These are phyloP conservation scores for Ophiosphaerella herpotricha DNA, from an alignment of 2,329 filamentous ascomycete genomes.

Conservation along the genomic window DNA sequence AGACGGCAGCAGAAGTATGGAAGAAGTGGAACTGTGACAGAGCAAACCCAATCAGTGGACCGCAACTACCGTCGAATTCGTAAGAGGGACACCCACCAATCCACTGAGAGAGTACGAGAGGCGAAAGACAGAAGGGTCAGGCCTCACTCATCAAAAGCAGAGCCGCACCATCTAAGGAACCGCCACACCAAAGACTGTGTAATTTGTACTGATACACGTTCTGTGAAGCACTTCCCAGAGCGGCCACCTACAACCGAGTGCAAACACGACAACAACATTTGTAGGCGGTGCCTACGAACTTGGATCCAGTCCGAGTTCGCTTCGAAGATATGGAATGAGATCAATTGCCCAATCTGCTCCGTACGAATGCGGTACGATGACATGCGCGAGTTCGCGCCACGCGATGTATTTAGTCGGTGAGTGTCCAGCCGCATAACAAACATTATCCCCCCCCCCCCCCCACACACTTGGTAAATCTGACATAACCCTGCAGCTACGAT, in stretches of 20 bases:
- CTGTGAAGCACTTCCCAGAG: conserved; percentile 37
- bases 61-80: background rate
- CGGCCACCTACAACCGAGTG: conserved; percentile 41
- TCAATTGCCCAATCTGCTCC: conserved; percentile 58
- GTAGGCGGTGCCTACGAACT: conserved; percentile 42
- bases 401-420: conserved; percentile 51
- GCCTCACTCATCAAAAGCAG: background rate
- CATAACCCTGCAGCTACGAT: conserved; percentile 41
- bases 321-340: conserved; percentile 50
- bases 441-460: too few species aligned
- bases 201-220: conserved; percentile 41
- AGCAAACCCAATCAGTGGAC: background rate
- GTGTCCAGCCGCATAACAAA: background rate
- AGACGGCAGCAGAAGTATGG: background rate
- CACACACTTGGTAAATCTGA: background rate
- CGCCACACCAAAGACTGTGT: conserved; percentile 28
- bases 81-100: background rate
- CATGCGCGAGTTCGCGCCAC: conserved; percentile 53
- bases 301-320: conserved; percentile 48
- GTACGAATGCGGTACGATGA: conserved; percentile 51
- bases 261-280: conserved; percentile 41
- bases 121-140: background rate
- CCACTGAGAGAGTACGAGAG: background rate
- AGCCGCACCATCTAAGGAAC: background rate
- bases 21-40: background rate